Conservation (phyloP, 495 filamentous ascomycete species). For the Extremus antarcticus region DNA sequence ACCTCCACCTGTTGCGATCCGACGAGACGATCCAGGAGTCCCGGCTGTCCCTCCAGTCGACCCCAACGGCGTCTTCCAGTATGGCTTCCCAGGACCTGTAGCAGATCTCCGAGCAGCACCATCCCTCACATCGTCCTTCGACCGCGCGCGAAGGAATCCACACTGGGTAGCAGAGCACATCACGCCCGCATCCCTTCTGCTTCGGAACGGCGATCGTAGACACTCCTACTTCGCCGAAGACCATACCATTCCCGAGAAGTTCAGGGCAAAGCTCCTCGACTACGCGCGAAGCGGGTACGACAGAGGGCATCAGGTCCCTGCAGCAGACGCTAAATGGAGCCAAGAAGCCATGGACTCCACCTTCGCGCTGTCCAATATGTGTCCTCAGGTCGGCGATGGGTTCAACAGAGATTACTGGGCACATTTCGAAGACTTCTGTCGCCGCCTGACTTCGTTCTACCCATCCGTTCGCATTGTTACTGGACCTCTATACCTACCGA, state of each 20-base stretch:
- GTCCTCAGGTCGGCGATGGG: conserved; percentile 90
- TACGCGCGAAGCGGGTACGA: conserved; percentile 83
- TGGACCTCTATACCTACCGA: conserved; percentile 84
- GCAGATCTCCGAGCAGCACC: conserved; percentile 65
- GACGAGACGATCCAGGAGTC: conserved; percentile 21
- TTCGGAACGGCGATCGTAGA: conserved; percentile 69
- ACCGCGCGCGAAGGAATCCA: conserved; percentile 85
- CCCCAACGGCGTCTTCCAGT: conserved; percentile 83
- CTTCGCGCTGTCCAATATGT: conserved; percentile 90
- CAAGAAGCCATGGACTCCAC: conserved; percentile 91
- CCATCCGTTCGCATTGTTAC: conserved; percentile 86
- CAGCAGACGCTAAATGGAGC: conserved; percentile 91
- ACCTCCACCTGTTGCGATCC: conserved; percentile 28
- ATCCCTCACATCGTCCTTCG: conserved; percentile 73
- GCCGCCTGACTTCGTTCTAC: conserved; percentile 67
- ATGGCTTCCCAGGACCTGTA: conserved; percentile 90
- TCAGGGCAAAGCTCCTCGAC: conserved; percentile 81
- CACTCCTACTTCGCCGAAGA: conserved; percentile 80
- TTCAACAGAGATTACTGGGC: conserved; percentile 99
- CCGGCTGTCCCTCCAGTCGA: conserved; percentile 50
- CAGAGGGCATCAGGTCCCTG: conserved; percentile 73
- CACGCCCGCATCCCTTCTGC: conserved; percentile 70
- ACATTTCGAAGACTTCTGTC: conserved; percentile 95
- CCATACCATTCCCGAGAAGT: conserved; percentile 62
- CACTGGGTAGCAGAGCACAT: conserved; percentile 97